Conservation (phyloP, 2,329 filamentous ascomycete species). For the Huntiella moniliformis region DNA sequence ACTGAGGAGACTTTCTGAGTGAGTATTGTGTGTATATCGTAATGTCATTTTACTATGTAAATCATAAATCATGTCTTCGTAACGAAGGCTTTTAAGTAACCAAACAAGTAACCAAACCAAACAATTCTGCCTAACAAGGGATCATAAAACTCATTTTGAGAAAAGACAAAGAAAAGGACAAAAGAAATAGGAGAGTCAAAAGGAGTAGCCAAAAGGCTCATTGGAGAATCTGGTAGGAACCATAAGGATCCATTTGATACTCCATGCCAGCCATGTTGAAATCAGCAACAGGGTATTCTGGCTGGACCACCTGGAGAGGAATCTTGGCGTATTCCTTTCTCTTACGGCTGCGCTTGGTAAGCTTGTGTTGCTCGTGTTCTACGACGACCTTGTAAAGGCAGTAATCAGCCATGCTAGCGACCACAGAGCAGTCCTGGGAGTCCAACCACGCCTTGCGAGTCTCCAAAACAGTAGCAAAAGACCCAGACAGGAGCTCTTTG, state of each 20-base stretch:
- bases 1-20: no score
- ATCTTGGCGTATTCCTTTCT: slow-evolving; percentile 1
- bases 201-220: background rate
- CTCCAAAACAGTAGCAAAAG: slow-evolving; percentile 1
- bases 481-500: background rate
- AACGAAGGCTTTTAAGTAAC: no score
- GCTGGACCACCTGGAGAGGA: background rate
- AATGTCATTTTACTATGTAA: no score
- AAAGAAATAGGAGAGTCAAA: background rate
- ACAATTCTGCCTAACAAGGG: background rate
- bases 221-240: background rate
- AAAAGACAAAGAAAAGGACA: background rate
- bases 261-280: background rate
- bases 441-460: background rate
- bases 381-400: slow-evolving; percentile 3
- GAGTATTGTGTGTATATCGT: no score
- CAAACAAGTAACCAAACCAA: background rate
- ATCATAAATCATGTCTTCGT: no score
- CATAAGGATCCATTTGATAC: background rate
- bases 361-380: slow-evolving; percentile 9
- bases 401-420: background rate
- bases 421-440: background rate
- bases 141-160: background rate
- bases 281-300: background rate
- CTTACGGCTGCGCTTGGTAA: slow-evolving; percentile 9